Conservation (phyloP, 2,329 filamentous ascomycete genomes). For the Trichoderma sp. region DNA sequence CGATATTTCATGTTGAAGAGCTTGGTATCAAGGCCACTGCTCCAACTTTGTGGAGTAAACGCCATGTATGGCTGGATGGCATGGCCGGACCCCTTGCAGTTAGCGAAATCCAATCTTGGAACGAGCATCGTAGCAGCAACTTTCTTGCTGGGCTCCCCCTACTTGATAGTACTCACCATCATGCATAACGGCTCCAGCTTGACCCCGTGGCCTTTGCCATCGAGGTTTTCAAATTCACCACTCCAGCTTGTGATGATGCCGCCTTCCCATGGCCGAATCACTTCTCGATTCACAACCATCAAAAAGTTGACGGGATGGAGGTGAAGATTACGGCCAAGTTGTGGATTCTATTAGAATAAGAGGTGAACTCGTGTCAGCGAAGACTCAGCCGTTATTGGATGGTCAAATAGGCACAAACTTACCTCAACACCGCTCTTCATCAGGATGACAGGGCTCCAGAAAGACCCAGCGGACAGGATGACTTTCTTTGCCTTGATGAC, state of each 20-base stretch:
- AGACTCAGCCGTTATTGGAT: neutral
- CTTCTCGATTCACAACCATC: conserved; percentile 68
- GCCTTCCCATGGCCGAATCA: conserved; percentile 72
- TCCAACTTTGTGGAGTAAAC: conserved; percentile 68
- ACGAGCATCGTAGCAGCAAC: neutral
- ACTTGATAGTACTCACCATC: conserved; percentile 51
- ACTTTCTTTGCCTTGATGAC: conserved; percentile 79
- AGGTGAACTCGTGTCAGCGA: neutral
- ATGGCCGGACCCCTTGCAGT: neutral
- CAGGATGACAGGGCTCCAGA: conserved; percentile 78
- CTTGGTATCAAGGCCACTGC: conserved; percentile 71
- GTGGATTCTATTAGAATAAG: conserved; percentile 60
- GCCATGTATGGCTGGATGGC: conserved; percentile 58
- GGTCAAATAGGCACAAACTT: conserved; percentile 32
- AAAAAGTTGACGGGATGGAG: conserved; percentile 73
- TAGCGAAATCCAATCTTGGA: conserved; percentile 26
- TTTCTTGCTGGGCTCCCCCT: neutral
- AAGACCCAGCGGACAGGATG: conserved; percentile 74
- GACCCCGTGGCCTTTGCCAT: conserved; percentile 76
- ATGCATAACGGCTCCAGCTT: conserved; percentile 81
- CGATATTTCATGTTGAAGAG: conserved; percentile 68
- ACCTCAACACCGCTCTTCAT: conserved; percentile 76
- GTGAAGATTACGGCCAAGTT: conserved; percentile 81
- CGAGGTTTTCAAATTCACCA: conserved; percentile 77
- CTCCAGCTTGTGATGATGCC: conserved; percentile 80